A percentile compares a stretch with the other conserved stretches of the same genome.
phyloP scores from a whole-genome alignment of 495 filamentous ascomycete species.

The Talaromyces nanjingensis region DNA sequence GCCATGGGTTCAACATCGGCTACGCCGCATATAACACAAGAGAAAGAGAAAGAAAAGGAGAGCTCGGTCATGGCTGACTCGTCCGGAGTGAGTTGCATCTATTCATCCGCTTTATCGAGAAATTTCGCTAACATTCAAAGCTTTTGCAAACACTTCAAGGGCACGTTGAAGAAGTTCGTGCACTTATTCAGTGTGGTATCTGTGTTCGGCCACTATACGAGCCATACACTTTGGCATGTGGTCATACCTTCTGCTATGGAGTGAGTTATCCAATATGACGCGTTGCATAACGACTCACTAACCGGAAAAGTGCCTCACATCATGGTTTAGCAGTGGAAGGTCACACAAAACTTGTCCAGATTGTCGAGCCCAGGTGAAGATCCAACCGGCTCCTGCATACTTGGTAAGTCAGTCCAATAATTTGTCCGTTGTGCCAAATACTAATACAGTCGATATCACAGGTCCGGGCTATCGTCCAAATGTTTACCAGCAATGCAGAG shows the following conservation, averaged over 20 bases:
- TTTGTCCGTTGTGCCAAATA: not conserved
- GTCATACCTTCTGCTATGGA: conserved; percentile 71
- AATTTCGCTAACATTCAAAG: conserved; percentile 12
- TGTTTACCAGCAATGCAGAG: conserved; percentile 58
- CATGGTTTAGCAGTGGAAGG: conserved; percentile 56
- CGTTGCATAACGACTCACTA: conserved; percentile 12
- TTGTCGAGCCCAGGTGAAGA: conserved; percentile 53
- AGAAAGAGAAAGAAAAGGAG: not conserved
- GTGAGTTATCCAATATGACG: conserved; percentile 26
- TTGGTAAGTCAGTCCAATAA: conserved; percentile 36
- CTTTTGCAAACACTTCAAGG: conserved; percentile 42
- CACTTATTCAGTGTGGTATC: conserved; percentile 56
- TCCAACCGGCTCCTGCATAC: conserved; percentile 63
- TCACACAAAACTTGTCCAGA: conserved; percentile 66
- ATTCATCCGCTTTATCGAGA: not conserved
- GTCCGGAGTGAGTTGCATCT: conserved; percentile 2
- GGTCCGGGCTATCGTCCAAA: conserved; percentile 61
- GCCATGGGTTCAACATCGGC: conserved; percentile 3
- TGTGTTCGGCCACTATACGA: conserved; percentile 66
- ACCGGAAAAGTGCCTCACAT: conserved; percentile 50
- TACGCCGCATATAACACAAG: not conserved
- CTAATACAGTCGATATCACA: conserved; percentile 20
- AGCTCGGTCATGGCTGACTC: not conserved
- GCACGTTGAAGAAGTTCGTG: conserved; percentile 43
- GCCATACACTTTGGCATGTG: conserved; percentile 63